A percentile compares a stretch with the other conserved stretches of the same genome.
Conservation (phyloP, 805 yeast species). For the Nakazawaea siamensis region DNA sequence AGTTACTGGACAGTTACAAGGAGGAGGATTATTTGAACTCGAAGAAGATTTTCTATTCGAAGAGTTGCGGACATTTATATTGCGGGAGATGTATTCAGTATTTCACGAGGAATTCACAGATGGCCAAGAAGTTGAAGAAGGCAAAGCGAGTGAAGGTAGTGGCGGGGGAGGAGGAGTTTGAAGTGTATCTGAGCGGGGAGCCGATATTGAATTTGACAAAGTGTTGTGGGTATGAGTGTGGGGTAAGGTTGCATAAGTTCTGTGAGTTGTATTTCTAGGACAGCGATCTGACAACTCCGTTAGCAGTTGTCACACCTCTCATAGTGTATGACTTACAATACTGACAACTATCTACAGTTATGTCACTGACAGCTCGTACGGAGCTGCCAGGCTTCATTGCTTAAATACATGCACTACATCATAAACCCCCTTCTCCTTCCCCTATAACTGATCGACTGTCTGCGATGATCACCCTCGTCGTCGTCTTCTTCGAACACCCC, state of each 20-base stretch:
- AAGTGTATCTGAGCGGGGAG: conserved; percentile 36
- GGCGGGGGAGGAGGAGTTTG: no score
- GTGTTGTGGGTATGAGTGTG: conserved; percentile 7
- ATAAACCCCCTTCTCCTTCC: conserved; percentile 2
- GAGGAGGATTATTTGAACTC: conserved; percentile 53
- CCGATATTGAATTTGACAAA: conserved; percentile 33
- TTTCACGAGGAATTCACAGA: conserved; percentile 2
- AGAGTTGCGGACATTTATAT: conserved; percentile 75
- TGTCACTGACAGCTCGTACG: no score
- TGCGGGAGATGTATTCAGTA: conserved; percentile 65
- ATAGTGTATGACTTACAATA: no score
- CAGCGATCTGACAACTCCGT: no score
- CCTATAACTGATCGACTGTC: background rate
- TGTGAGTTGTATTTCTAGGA: conserved; percentile 8
- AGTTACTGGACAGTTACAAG: conserved; percentile 29
- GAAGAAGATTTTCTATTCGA: conserved; percentile 47
- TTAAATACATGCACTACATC: conserved; percentile 1
- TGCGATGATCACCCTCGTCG: conserved; percentile 1
- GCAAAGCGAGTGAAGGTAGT: no score
- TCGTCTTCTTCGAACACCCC: conserved; percentile 4
- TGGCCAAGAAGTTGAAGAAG: conserved; percentile 3
- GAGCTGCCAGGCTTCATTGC: no score
- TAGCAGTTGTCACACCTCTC: no score
- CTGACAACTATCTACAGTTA: no score
- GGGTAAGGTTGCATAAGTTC: conserved; percentile 3